These are phyloP conservation scores for Populus pruinosa DNA, from an alignment of 345 rosid genomes.

Conservation along the genomic window DNA sequence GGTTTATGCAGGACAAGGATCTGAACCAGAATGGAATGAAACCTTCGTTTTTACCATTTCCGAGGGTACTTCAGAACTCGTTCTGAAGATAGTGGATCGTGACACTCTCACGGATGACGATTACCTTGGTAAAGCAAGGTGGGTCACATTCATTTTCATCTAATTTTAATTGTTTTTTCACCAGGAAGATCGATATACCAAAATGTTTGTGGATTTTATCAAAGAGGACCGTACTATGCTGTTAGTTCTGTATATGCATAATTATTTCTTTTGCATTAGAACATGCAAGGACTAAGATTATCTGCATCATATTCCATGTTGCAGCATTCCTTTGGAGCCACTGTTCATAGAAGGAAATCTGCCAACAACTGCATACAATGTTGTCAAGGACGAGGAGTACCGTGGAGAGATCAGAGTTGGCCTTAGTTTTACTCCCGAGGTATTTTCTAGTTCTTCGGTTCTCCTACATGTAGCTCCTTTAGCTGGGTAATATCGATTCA, in stretches of 20 bases:
- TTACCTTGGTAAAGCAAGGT: conserved; percentile 34
- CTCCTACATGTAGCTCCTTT: too few species aligned
- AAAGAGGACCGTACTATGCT: too few species aligned
- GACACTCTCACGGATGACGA: conserved; percentile 24
- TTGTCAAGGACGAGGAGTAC: conserved; percentile 61
- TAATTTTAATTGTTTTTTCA: too few species aligned
- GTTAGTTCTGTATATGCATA: too few species aligned
- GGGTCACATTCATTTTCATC: neutral
- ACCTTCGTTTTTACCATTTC: conserved; percentile 26
- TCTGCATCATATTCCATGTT: neutral
- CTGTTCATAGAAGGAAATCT: conserved; percentile 55
- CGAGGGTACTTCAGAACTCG: conserved; percentile 19
- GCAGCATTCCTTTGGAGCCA: conserved; percentile 60
- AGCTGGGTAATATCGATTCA: too few species aligned
- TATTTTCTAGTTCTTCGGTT: conserved; percentile 4
- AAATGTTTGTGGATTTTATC: too few species aligned
- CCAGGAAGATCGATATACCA: too few species aligned
- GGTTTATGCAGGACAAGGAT: conserved; percentile 38
- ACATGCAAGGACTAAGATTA: neutral
- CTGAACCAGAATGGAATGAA: conserved; percentile 36
- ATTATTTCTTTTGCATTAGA: too few species aligned
- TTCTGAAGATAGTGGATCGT: conserved; percentile 27
- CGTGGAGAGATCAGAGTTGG: conserved; percentile 65
- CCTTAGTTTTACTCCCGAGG: conserved; percentile 69
- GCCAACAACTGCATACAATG: conserved; percentile 59